Evolutionary conservation across 1,284 basidiomycete species (phyloP).

Genomic region (Inonotus hispidus): DNA sequence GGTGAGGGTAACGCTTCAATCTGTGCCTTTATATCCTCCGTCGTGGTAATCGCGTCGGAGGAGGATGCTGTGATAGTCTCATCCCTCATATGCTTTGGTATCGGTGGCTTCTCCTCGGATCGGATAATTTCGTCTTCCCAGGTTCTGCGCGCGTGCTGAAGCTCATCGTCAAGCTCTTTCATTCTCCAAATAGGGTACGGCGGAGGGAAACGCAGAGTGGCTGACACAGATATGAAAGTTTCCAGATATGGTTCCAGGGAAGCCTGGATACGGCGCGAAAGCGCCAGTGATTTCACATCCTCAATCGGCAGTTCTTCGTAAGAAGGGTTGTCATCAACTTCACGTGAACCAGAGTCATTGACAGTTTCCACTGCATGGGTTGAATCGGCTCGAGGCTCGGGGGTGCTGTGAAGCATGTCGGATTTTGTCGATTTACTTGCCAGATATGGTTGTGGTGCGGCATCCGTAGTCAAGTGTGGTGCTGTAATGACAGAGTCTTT

Average conservation of each 20-base stretch:
- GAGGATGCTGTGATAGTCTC: slow-evolving; percentile 33
- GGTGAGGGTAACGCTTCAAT: slow-evolving; percentile 61
- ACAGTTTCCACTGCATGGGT: neutral
- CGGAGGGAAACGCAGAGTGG: slow-evolving; percentile 84
- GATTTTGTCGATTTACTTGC: neutral
- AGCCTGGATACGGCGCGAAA: slow-evolving; percentile 69
- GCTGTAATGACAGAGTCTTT: slow-evolving; percentile 87
- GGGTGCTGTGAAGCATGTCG: neutral
- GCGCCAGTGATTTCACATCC: slow-evolving; percentile 59
- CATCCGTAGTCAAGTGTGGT: slow-evolving; percentile 60
- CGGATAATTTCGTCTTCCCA: slow-evolving; percentile 84
- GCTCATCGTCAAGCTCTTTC: slow-evolving; percentile 78
- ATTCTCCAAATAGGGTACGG: slow-evolving; percentile 83
- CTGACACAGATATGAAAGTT: slow-evolving; percentile 88
- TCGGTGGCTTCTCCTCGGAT: slow-evolving; percentile 61
- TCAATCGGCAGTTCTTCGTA: slow-evolving; percentile 60
- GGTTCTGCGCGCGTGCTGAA: slow-evolving; percentile 58
- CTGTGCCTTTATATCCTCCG: slow-evolving; percentile 57
- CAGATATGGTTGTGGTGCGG: slow-evolving; percentile 40
- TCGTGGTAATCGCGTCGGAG: slow-evolving; percentile 20
- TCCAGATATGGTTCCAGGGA: slow-evolving; percentile 77
- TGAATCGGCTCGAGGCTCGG: neutral
- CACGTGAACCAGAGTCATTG: neutral
- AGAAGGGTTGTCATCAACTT: slow-evolving; percentile 17
- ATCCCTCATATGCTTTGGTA: slow-evolving; percentile 39